Evolutionary conservation across 345 rosid genomes (phyloP), one percentile per base, ranked within the genome.

Genomic region (Iberis pinnata): DNA sequence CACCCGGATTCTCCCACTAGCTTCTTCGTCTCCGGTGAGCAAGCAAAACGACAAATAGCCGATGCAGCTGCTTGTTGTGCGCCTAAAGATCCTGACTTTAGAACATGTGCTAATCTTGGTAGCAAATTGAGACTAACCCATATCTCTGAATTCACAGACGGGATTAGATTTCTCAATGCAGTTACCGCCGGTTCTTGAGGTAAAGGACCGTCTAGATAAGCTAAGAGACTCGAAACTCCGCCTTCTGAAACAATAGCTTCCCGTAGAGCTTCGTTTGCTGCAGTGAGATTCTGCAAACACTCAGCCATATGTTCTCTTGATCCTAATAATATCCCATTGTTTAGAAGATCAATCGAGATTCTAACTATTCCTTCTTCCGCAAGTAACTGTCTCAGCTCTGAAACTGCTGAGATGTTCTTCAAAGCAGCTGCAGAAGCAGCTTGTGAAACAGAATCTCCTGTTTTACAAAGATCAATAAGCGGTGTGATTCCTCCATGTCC

Each of bases 221-320:
- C 78, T 65, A 87, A 62, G 19, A 90, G 70, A 56, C 95, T 80
- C 12, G 65, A 70, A 4, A 83, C 49, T 63, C 96, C 98, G 1
- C 84, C 83, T 78, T 90, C 89, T 1, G 89, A 64, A 20, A 87
- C 54, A 1, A 84, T 88, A 5, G 73, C 63, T 60, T 86, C 76
- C 31, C 81, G 75, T 13, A 90, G 59, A 56, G 67, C 73, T 46
- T 86, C 94, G 53, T 69, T 89, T 53, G 73, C 73, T n/a, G 86
- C 76, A 25, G 97, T 78, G 83, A 89, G 93, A 67, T 86, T 81
- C 80, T 86, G 95, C 81, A 89, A 69, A 73, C 89, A 89, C 67
- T 89, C 93, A 0, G 97, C 86, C 7, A 94, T 89, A 44, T 86
- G 74, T 53, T 89, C 89, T 73, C 83, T 83, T 6, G 89, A 68